Percentiles rank a stretch among this genome's conserved stretches.
These are phyloP conservation scores for Kitagawia praeruptora DNA, from an alignment of 129 eudicot species.

Conservation along the genomic window DNA sequence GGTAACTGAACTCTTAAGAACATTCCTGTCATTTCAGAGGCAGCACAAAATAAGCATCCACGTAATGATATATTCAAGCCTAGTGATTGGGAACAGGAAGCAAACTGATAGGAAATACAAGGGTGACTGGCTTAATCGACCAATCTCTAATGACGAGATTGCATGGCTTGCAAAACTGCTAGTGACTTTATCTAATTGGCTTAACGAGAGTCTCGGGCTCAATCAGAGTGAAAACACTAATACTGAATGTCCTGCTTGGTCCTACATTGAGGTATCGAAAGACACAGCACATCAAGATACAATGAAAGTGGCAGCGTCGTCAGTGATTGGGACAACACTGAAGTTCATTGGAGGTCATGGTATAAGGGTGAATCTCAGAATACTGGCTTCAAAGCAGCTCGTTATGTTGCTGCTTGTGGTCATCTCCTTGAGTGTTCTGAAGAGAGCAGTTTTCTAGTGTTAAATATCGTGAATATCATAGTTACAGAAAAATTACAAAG, in stretches of 20 bases:
- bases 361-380: slow-evolving; percentile 63
- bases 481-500: background rate
- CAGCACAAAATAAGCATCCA: slow-evolving; percentile 22
- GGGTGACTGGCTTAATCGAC: slow-evolving; percentile 93
- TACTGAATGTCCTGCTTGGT: slow-evolving; percentile 20
- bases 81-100: slow-evolving; percentile 36
- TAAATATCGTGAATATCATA: slow-evolving; percentile 5
- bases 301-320: slow-evolving; percentile 29
- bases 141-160: slow-evolving; percentile 73
- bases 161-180: slow-evolving; percentile 84
- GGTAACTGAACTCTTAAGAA: slow-evolving; percentile 37
- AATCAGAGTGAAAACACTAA: slow-evolving; percentile 22
- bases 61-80: slow-evolving; percentile 66
- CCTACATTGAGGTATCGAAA: slow-evolving; percentile 46
- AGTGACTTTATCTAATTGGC: slow-evolving; percentile 47
- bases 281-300: slow-evolving; percentile 34
- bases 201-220: slow-evolving; percentile 59
- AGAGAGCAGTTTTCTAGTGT: slow-evolving; percentile 34
- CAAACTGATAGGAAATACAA: slow-evolving; percentile 43
- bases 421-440: slow-evolving; percentile 32
- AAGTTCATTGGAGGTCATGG: slow-evolving; percentile 67
- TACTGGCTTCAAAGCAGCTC: slow-evolving; percentile 72
- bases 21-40: slow-evolving; percentile 20
- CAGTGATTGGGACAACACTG: slow-evolving; percentile 20
- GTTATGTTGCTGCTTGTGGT: slow-evolving; percentile 35